A percentile compares a stretch with the other conserved stretches of the same genome.
Evolutionary conservation across 495 filamentous ascomycete species (phyloP).

Genomic region (Penicillium odoratum): DNA sequence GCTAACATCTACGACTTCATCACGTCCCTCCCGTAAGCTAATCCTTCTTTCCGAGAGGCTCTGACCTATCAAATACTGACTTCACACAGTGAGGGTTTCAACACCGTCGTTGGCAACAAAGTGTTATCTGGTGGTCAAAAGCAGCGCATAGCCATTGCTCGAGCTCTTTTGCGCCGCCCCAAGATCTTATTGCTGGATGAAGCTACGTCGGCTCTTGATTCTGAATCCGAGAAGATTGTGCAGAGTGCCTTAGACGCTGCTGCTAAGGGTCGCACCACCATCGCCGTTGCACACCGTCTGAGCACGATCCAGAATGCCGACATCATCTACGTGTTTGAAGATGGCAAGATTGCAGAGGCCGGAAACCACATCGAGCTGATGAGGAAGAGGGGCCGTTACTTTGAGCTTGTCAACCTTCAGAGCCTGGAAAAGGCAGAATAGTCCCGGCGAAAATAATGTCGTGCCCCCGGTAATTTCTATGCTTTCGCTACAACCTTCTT

Average conservation of each 20-base stretch:
- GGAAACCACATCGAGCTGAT: conserved; percentile 72
- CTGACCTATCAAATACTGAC: conserved; percentile 13
- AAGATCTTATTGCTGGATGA: conserved; percentile 77
- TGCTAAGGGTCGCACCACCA: conserved; percentile 72
- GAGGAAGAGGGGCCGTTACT: conserved; percentile 66
- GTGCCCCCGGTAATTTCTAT: too few relatives aligned
- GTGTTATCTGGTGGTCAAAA: conserved; percentile 85
- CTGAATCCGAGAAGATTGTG: conserved; percentile 78
- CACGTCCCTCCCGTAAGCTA: conserved; percentile 57
- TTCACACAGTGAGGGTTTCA: conserved; percentile 61
- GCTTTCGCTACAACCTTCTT: too few relatives aligned
- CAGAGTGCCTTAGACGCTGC: conserved; percentile 77
- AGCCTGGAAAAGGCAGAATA: conserved; percentile 63
- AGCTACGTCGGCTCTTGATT: conserved; percentile 79
- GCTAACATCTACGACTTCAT: conserved; percentile 95
- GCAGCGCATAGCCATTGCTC: conserved; percentile 76
- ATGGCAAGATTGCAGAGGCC: conserved; percentile 69
- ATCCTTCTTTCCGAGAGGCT: conserved; percentile 5
- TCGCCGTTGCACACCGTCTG: conserved; percentile 76
- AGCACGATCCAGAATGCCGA: conserved; percentile 83
- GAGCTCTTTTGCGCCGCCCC: conserved; percentile 70
- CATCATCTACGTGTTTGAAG: conserved; percentile 80
- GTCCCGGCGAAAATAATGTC: not conserved
- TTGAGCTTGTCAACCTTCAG: conserved; percentile 76
- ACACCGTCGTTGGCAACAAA: conserved; percentile 73